phyloP scores from a whole-genome alignment of 2,329 filamentous ascomycete species.

The Ascochyta viciae-villosae region DNA sequence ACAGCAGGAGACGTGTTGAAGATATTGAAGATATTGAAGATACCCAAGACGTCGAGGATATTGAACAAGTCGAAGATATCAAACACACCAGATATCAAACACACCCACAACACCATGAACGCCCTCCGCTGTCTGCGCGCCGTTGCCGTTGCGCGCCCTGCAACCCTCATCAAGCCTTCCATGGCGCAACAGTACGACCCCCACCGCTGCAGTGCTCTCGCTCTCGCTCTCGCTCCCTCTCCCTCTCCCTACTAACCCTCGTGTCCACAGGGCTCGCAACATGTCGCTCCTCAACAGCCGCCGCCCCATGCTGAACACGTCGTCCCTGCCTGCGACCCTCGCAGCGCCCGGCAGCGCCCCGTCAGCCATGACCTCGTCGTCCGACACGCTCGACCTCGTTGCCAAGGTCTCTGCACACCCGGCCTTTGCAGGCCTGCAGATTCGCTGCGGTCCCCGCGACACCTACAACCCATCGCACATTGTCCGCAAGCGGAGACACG shows the following conservation, averaged over 20 bases:
- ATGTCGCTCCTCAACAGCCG: constrained; percentile 40
- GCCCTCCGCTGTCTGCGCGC: constrained; percentile 41
- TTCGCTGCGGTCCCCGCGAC: constrained; percentile 57
- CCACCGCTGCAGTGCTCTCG: constrained; percentile 5
- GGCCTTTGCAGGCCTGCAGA: constrained; percentile 48
- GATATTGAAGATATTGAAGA: no score
- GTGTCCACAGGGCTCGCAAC: constrained; percentile 10
- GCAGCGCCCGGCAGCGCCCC: constrained; percentile 27
- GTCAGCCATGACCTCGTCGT: constrained; percentile 14
- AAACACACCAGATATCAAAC: constrained; percentile 3
- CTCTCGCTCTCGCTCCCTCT: background rate
- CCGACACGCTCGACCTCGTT: constrained; percentile 43
- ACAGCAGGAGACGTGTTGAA: no score
- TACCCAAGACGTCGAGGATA: no score
- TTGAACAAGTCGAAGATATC: no score
- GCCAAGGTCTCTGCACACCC: constrained; percentile 48
- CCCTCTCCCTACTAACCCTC: background rate
- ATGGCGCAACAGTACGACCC: constrained; percentile 31
- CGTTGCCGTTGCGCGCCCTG: constrained; percentile 33
- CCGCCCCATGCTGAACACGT: constrained; percentile 34
- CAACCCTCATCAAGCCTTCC: constrained; percentile 31
- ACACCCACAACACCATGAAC: constrained; percentile 37
- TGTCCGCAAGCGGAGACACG: constrained; percentile 68
- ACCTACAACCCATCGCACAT: constrained; percentile 67
- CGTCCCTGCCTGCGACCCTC: constrained; percentile 24